Evolutionary conservation across 1,284 basidiomycete genomes (phyloP), one percentile per base, ranked within the genome.

Genomic region (Kalmanozyma brasiliensis): DNA sequence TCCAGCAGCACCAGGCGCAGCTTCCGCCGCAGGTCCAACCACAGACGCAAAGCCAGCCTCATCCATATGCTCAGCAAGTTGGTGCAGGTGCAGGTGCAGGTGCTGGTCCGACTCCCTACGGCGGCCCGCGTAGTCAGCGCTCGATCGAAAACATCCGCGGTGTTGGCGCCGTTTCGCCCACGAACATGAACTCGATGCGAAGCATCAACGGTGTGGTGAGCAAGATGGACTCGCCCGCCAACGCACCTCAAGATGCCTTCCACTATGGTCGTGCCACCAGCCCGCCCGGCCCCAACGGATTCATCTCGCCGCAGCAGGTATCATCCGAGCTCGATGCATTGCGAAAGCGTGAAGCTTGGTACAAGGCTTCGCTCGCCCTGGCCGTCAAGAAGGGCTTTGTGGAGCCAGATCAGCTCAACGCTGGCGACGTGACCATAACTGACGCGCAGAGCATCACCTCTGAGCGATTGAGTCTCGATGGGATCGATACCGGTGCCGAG

Each of bases 341-440:
- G 74, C 89, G 87, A 85, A 89, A 89, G 77, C 88, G 91, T 67
- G 90, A 94, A 83, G 85, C 85, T 23, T 96, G 94, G 89, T 90
- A 97, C 88, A 90, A 89, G 80, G 89, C 90, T 36, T 90, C 91
- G 6, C 84, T 98, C 43, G 84, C 86, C 8, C 89, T 90, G 75
- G 94, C 94, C 0, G 86, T 88, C 29, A 88, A 89, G 56, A 86
- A 91, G 57, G 95, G 94, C 13, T 97, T 91, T 82, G 86, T 92
- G 24, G 88, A 90, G 74, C 85, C 87, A 5, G 88, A 88, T 8
- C 68, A 73, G 47, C 63, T 74, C 34, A 70, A 72, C 35, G 58
- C 59, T 8, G 58, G 65, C 8, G 74, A 78, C 33, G 43, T 59
- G 36, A 63, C 45, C 40, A 69, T 56, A 26, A 51, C 45, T n/a